These are phyloP conservation scores for Periconia sp. DNA, from an alignment of 2,329 filamentous ascomycete genomes.

Conservation along the genomic window DNA sequence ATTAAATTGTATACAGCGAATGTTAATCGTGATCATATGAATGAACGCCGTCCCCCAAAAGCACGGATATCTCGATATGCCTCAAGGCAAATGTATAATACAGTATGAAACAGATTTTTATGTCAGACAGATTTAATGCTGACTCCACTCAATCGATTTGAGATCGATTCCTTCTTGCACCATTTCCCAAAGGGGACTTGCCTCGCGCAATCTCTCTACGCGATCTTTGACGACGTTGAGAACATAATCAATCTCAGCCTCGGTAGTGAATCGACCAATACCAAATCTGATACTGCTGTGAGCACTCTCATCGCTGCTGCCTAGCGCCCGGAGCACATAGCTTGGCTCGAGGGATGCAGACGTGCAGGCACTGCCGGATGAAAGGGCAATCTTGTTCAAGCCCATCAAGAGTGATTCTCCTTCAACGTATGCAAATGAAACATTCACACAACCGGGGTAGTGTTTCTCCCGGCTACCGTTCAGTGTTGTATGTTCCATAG, in stretches of 20 bases:
- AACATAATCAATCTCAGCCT: conserved; percentile 95
- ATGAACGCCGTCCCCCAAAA: conserved; percentile 24
- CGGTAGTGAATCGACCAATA: conserved; percentile 95
- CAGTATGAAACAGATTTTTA: conserved; percentile 13
- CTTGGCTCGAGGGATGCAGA: conserved; percentile 95
- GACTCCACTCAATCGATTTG: conserved; percentile 96
- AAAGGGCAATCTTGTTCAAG: conserved; percentile 94
- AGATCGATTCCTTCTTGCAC: conserved; percentile 96
- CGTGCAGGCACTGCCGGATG: conserved; percentile 94
- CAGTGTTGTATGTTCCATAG: conserved; percentile 88
- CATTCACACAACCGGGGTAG: conserved; percentile 96
- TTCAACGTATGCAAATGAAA: conserved; percentile 98
- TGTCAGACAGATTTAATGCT: conserved; percentile 67
- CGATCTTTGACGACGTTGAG: conserved; percentile 89
- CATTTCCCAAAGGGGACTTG: conserved; percentile 95
- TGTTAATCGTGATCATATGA: conserved; percentile 14
- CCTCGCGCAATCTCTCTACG: conserved; percentile 88
- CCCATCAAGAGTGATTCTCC: conserved; percentile 98
- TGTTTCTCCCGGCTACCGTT: conserved; percentile 83
- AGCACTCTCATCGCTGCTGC: conserved; percentile 95
- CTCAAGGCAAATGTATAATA: conserved; percentile 22
- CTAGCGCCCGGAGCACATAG: conserved; percentile 91
- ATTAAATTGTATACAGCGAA: conserved; percentile 26
- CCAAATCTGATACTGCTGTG: conserved; percentile 98
- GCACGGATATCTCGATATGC: conserved; percentile 16